Evolutionary conservation across 441 rosid species (phyloP), one percentile per base, ranked within the genome.

Genomic region (Erodium texanum): DNA sequence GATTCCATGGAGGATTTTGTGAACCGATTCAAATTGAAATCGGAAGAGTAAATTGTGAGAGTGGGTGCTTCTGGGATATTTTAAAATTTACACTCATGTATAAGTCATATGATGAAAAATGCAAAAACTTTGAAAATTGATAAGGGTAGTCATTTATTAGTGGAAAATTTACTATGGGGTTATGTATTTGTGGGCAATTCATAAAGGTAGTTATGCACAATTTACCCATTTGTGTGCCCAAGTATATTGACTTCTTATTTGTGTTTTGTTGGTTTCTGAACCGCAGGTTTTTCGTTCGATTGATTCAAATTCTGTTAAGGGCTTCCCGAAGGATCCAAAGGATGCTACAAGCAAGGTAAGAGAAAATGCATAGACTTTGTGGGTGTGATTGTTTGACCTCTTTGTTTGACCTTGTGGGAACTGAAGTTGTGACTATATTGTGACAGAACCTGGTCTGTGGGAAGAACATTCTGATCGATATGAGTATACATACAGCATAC

Each of bases 401-500:
- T 34, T 18, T 61, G 32, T 24, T 10, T 24, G 70, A 3, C 8
- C 15, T 54, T 6, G 62, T 6, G 62, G 63, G 73, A 80, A 56
- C 66, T 66, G 75, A 41, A 76, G 54, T 61, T 68, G 11, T 65
- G 34, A 52, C 73, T 78, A 41, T 71, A 68, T 73, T 80, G 77
- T 75, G 62, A 74, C 90, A 94, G 99, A 89, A 88, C 68, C 81
- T 95, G 75, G 82, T 95, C 41, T 90, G 96, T 66, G 98, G 97
- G 54, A 95, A 95, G 86, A 90, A 92, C 73, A 86, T 90, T 54
- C 86, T 92, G 67, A 90, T 95, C 70, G 99, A 95, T 85, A 90
- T 88, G 97, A 95, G 99, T 85, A 95, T 95, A 80, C 99, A 95
- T 77, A 85, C 93, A 14, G 99, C 99, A 58, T 95, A 92, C 71